These are phyloP conservation scores for Sporobolomyces pararoseus DNA, from an alignment of 768 basidiomycete species.

Conservation along the genomic window DNA sequence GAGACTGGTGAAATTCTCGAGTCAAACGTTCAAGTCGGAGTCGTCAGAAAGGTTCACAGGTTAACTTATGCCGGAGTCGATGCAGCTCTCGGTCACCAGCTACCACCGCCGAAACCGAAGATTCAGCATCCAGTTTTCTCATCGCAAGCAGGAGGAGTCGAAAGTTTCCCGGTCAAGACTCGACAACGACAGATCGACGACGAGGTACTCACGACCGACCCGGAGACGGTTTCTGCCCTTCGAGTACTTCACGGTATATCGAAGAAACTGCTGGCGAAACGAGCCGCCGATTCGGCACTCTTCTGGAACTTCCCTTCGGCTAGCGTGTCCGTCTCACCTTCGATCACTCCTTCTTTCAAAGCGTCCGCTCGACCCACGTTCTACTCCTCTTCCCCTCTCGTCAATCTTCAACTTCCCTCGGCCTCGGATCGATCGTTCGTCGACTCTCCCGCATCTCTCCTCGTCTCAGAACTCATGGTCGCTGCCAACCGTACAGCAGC, in stretches of 20 bases:
- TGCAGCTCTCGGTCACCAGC: slow-evolving; percentile 33
- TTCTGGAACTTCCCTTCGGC: slow-evolving; percentile 30
- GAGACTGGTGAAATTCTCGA: slow-evolving; percentile 64
- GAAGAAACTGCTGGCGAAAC: not conserved
- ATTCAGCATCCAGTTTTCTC: slow-evolving; percentile 13
- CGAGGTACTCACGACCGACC: slow-evolving; percentile 13
- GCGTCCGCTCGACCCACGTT: not conserved
- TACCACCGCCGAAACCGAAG: not conserved
- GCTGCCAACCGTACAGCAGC: slow-evolving; percentile 72
- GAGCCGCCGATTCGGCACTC: slow-evolving; percentile 23
- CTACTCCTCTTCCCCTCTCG: slow-evolving; percentile 11
- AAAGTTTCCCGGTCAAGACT: not conserved
- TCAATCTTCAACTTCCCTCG: slow-evolving; percentile 16
- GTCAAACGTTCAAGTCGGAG: slow-evolving; percentile 64
- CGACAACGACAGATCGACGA: slow-evolving; percentile 19
- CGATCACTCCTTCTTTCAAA: not conserved
- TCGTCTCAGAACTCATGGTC: slow-evolving; percentile 80
- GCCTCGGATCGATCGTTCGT: not conserved
- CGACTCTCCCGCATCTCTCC: slow-evolving; percentile 50
- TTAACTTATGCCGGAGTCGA: slow-evolving; percentile 70
- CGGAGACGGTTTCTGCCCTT: not conserved
- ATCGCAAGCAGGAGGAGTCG: slow-evolving; percentile 15
- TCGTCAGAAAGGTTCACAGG: slow-evolving; percentile 65
- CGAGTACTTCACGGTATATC: slow-evolving; percentile 15
- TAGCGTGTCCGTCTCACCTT: slow-evolving; percentile 24